A percentile compares a stretch with the other conserved stretches of the same genome.
These are phyloP conservation scores for Sporothrix pseudoabietina DNA, from an alignment of 2,329 filamentous ascomycete species.

Conservation along the genomic window DNA sequence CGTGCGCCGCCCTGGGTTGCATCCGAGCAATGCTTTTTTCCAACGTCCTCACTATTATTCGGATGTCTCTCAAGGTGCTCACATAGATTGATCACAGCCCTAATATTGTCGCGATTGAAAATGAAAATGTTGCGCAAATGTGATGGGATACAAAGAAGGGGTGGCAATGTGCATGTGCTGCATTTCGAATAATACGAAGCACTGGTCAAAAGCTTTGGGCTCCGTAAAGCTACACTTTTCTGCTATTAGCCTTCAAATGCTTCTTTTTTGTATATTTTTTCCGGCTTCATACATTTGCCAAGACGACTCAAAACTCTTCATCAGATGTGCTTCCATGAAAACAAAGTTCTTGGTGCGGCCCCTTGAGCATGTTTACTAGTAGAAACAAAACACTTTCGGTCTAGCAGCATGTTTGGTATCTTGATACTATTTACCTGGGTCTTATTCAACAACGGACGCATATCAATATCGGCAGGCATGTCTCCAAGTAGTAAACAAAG, in stretches of 20 bases:
- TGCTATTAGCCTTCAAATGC: not conserved
- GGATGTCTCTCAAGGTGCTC: not conserved
- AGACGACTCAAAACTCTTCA: conserved; percentile 1
- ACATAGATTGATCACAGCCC: not conserved
- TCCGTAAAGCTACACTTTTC: not conserved
- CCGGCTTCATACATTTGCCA: not conserved
- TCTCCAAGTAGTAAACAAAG: not conserved
- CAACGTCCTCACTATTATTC: not conserved
- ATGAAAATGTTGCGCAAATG: not conserved
- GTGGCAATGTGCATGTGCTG: not conserved
- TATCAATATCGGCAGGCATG: not conserved
- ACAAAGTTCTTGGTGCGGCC: not conserved
- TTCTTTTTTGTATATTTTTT: not conserved
- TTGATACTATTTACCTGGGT: not conserved
- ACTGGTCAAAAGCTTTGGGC: not conserved
- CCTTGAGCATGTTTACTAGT: not conserved
- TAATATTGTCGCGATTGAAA: not conserved
- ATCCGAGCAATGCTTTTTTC: not conserved
- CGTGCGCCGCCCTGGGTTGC: conserved; percentile 14
- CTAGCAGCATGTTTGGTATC: not conserved
- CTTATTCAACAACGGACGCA: not conserved
- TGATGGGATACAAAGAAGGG: not conserved
- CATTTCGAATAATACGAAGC: not conserved
- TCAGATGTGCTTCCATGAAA: not conserved
- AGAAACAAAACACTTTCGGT: not conserved